phyloP scores from a whole-genome alignment of 2,329 filamentous ascomycete species.

The Cucurbitaria berberidis region DNA sequence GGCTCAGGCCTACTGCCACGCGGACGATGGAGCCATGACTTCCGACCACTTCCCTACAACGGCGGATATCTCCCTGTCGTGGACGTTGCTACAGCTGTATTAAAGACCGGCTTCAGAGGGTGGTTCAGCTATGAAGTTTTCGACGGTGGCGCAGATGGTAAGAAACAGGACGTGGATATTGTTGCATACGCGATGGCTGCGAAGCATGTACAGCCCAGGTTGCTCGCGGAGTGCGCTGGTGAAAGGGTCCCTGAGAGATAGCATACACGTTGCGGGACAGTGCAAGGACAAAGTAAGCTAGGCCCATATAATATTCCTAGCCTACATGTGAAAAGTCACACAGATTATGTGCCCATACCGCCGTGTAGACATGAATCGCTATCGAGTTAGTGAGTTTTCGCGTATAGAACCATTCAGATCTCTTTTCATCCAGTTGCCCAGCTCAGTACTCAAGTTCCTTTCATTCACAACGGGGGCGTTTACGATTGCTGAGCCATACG shows the following conservation, averaged over 20 bases:
- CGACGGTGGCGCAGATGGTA: conserved; percentile 63
- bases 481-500: no score
- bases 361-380: no score
- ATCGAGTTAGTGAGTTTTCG: no score
- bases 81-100: conserved; percentile 68
- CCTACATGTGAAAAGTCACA: no score
- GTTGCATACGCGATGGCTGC: conserved; percentile 59
- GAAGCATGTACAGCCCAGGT: conserved; percentile 55
- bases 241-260: conserved; percentile 22
- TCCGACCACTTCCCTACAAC: conserved; percentile 71
- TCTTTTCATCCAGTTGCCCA: no score
- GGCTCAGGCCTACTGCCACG: conserved; percentile 64
- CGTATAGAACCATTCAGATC: no score
- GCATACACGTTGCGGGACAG: not conserved
- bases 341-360: no score
- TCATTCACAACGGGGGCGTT: no score
- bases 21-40: conserved; percentile 74
- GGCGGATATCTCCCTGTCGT: conserved; percentile 74
- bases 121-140: conserved; percentile 76
- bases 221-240: conserved; percentile 43
- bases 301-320: no score
- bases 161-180: conserved; percentile 59
- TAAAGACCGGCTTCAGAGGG: conserved; percentile 69
- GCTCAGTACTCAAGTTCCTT: no score
- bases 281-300: no score